Conservation (phyloP, 2,329 filamentous ascomycete species). For the Epichloe amarillans region DNA sequence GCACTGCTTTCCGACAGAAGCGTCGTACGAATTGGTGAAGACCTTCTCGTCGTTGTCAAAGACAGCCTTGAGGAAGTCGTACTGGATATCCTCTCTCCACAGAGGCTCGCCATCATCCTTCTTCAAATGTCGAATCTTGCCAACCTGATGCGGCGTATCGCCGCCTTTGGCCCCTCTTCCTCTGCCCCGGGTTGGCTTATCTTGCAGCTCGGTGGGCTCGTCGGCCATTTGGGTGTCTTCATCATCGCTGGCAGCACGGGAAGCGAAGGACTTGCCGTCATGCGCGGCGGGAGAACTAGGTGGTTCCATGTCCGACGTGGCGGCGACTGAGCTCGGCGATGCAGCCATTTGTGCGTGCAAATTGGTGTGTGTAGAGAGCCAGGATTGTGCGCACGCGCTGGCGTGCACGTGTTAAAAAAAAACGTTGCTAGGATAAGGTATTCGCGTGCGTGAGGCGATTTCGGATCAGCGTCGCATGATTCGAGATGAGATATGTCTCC, state of each 20-base stretch:
- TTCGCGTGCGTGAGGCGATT: slow-evolving; percentile 3
- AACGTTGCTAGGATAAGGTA: neutral
- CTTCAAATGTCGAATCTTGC: slow-evolving; percentile 74
- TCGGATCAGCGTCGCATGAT: slow-evolving; percentile 10
- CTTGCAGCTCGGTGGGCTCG: slow-evolving; percentile 29
- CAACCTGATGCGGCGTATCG: slow-evolving; percentile 28
- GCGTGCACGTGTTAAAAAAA: neutral
- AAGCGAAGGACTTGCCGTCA: slow-evolving; percentile 33
- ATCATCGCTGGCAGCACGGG: slow-evolving; percentile 32
- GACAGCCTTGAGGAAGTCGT: slow-evolving; percentile 68
- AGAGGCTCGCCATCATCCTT: slow-evolving; percentile 80
- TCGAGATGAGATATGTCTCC: neutral
- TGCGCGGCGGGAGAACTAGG: slow-evolving; percentile 31
- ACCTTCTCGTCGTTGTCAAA: slow-evolving; percentile 63
- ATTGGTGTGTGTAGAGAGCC: neutral
- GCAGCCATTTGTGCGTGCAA: slow-evolving; percentile 20
- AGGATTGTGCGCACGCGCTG: neutral
- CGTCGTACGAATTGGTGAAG: slow-evolving; percentile 86
- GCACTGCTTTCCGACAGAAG: slow-evolving; percentile 48
- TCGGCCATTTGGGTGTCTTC: slow-evolving; percentile 31
- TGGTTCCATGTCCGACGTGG: slow-evolving; percentile 31
- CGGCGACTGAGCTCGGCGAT: slow-evolving; percentile 26
- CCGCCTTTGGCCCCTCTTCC: slow-evolving; percentile 21
- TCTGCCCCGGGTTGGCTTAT: slow-evolving; percentile 24
- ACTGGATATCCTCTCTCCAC: slow-evolving; percentile 80